Base-by-base conservation (phyloP, 192 early-diverging fungal genomes). In the Entomortierella beljakovae region DNA sequence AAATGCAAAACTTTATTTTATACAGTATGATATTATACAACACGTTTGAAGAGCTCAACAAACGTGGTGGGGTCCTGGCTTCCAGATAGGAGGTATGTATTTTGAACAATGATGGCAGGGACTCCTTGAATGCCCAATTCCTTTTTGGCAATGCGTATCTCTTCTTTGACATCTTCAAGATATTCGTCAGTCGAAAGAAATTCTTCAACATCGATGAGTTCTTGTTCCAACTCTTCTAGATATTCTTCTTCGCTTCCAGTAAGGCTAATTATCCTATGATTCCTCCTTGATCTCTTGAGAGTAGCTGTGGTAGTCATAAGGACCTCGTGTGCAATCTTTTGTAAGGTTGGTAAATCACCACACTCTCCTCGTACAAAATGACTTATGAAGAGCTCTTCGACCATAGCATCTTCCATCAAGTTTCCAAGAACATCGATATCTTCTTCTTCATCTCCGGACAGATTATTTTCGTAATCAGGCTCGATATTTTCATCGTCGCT, bases 281-380 rank as follows among this genome's bases (percentile, higher is more conserved):
- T 64, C n/a, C 28, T 31, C 43, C 4, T 5, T 33, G 38, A 37
- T 1, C 22, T 31, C 43, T 46, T 46, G 23, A 42, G 55, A 20
- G 25, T 31, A 1, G 48, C 28, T 2, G 40, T 40, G 1, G 49
- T 26, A 6, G 50, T 38, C 13, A 38, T 28, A 42, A 51, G 32
- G 25, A 70, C 52, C 29, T 70, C 48, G 58, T 54, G 64, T 13
- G 53, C 59, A 56, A 59, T 50, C 1, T 11, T 5, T 13, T 35
- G 22, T 9, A 70, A 33, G 2, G 68, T 70, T 22, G 59, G 52
- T 10, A 62, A 13, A 32, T 70, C 53, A n/a, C 59, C 59, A 38
- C 68, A 70, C 33, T 70, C 68, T 28, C 68, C 68, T 6, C 60
- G 68, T 35, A 56, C 58, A 20, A 70, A 70, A 34, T 70, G 68